phyloP scores from a whole-genome alignment of 2,329 filamentous ascomycete species.

The Aspergillus pseudoviridinutans region DNA sequence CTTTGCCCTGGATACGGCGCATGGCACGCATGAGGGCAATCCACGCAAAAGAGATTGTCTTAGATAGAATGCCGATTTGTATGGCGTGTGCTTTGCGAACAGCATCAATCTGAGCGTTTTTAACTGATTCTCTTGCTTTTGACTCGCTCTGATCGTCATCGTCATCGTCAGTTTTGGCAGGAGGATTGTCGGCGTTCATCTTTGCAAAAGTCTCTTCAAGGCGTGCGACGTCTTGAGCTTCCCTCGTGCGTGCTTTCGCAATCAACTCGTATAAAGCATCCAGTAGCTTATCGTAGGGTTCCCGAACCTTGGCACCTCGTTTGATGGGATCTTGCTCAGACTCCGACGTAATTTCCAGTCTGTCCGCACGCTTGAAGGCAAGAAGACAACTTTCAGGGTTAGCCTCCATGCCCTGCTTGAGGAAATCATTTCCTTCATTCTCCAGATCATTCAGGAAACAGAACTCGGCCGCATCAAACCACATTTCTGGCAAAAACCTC shows the following conservation, averaged over 20 bases:
- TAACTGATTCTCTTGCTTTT: constrained; percentile 49
- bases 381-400: constrained; percentile 93
- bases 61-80: constrained; percentile 72
- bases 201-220: constrained; percentile 53
- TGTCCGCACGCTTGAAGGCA: constrained; percentile 83
- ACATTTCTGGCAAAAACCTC: constrained; percentile 91
- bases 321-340: constrained; percentile 66
- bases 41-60: constrained; percentile 89
- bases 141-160: constrained; percentile 50
- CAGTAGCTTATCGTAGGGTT: constrained; percentile 77
- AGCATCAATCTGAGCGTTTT: constrained; percentile 53
- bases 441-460: constrained; percentile 74
- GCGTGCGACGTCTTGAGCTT: constrained; percentile 57
- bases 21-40: constrained; percentile 91
- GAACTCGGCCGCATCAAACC: constrained; percentile 93
- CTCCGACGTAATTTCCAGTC: constrained; percentile 73
- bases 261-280: constrained; percentile 85
- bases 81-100: constrained; percentile 63
- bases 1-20: constrained; percentile 85
- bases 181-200: constrained; percentile 35
- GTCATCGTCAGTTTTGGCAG: constrained; percentile 49
- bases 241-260: constrained; percentile 63
- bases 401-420: constrained; percentile 76
- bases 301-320: constrained; percentile 69
- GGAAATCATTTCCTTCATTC: constrained; percentile 70